Evolutionary conservation across 306 rosid species (phyloP), one percentile per base, ranked within the genome.

Genomic region (Mucuna pruriens): DNA sequence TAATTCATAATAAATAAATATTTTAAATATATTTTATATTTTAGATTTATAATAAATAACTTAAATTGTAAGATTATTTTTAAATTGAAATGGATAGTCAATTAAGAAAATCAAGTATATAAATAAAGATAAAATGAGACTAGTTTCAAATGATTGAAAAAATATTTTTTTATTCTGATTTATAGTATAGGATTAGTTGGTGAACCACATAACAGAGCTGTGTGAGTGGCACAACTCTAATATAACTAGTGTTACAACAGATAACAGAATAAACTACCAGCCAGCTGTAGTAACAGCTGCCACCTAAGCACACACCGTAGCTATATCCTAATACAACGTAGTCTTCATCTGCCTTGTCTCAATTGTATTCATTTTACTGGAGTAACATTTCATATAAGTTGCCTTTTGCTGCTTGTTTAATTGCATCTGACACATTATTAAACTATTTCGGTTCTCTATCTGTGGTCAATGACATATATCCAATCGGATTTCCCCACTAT

Each of bases 391-490:
- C 36, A 75, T 75, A 15, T 69, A 62, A 64, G 57, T 63, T 78
- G 17, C 54, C 38, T 36, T 73, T 64, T 36, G 60, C 60, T 64
- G 64, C 34, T 57, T 71, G 58, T 45, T 38, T 9, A 58, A 36
- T 73, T 33, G 34, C 26, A 33, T 29, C 23, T 16, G 16, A 49
- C 66, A 40, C 52, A 33, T 70, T 58, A 74, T 17, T 57, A 17
- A 7, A 49, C 33, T 62, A 36, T 38, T 46, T 74, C 19, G 22
- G 13, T 23, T 38, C 26, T 70, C 72, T 44, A 54, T 42, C 52
- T 45, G 29, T 45, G 63, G 45, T 34, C 83, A 80, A 45, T 80
- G 55, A 61, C 33, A 55, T 69, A 40, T 55, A 42, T 54, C 25
- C 25, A 13, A 60, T 60, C 15, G 34, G 60, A 71, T 71, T 61